phyloP scores from a whole-genome alignment of 139 green algal genomes.

The Helicosporidium sp. region DNA sequence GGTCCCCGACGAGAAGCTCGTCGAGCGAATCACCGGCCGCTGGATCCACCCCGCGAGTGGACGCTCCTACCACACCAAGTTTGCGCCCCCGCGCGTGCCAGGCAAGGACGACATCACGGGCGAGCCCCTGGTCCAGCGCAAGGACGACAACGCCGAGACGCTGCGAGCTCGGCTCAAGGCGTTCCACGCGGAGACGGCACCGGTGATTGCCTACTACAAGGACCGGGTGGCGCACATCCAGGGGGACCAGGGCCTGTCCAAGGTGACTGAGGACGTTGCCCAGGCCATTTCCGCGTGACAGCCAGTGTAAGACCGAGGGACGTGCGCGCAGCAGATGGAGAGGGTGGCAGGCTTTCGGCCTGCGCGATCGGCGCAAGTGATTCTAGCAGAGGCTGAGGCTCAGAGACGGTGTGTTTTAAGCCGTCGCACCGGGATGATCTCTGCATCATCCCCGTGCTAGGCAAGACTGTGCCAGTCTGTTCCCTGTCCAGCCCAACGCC shows the following conservation, averaged over 20 bases:
- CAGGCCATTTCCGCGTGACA: too few species aligned
- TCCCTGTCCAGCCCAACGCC: too few species aligned
- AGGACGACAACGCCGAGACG: slow-evolving; percentile 96
- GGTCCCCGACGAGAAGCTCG: slow-evolving; percentile 67
- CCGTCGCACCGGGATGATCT: too few species aligned
- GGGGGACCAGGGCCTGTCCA: slow-evolving; percentile 35
- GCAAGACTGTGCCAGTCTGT: too few species aligned
- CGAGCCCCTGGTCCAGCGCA: slow-evolving; percentile 82
- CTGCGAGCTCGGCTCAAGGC: slow-evolving; percentile 68
- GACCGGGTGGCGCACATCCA: slow-evolving; percentile 29
- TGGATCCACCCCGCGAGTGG: slow-evolving; percentile 75
- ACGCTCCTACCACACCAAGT: slow-evolving; percentile 84
- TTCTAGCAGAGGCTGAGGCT: too few species aligned
- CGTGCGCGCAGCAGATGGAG: too few species aligned
- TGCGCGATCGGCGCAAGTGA: too few species aligned
- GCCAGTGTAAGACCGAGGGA: too few species aligned
- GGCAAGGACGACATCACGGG: slow-evolving; percentile 65
- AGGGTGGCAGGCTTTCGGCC: too few species aligned
- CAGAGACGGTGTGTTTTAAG: too few species aligned
- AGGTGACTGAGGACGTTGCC: too few species aligned
- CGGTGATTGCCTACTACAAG: slow-evolving; percentile 52
- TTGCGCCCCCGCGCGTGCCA: slow-evolving; percentile 63
- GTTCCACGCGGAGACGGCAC: slow-evolving; percentile 80
- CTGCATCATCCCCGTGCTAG: too few species aligned
- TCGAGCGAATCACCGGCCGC: slow-evolving; percentile 77